A percentile compares a stretch with the other conserved stretches of the same genome.
Evolutionary conservation across 1,284 basidiomycete species (phyloP).

Genomic region (Pseudozyma sp.): DNA sequence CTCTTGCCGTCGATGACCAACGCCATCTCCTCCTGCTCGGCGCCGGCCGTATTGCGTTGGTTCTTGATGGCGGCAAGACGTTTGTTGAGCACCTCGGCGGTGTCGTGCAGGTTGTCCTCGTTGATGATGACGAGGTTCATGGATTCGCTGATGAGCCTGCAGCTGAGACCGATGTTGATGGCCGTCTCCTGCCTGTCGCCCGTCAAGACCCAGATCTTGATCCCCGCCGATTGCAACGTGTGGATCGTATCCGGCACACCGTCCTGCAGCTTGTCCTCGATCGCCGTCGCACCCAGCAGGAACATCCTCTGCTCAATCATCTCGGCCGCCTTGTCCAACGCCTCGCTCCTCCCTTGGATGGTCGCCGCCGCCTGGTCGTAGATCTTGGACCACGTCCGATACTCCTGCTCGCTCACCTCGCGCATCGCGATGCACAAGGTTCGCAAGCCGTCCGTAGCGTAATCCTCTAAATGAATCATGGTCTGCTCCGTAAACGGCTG

Average conservation of each 20-base stretch:
- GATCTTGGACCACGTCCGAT: conserved; percentile 85
- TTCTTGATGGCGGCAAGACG: conserved; percentile 90
- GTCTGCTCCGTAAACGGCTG: conserved; percentile 90
- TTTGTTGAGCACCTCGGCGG: conserved; percentile 86
- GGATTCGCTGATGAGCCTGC: conserved; percentile 93
- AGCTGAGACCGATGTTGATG: conserved; percentile 98
- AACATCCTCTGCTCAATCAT: conserved; percentile 94
- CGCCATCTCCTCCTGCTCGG: conserved; percentile 90
- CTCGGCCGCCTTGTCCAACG: conserved; percentile 92
- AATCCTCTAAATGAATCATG: conserved; percentile 81
- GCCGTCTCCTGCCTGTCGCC: conserved; percentile 99
- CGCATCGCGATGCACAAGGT: conserved; percentile 96
- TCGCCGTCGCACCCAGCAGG: conserved; percentile 93
- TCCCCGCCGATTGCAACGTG: conserved; percentile 95
- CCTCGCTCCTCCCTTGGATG: conserved; percentile 90
- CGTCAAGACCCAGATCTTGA: conserved; percentile 99
- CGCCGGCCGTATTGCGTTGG: conserved; percentile 80
- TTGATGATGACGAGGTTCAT: conserved; percentile 97
- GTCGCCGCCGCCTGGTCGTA: conserved; percentile 92
- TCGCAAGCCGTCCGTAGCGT: conserved; percentile 91
- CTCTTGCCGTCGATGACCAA: conserved; percentile 98
- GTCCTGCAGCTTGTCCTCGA: conserved; percentile 98
- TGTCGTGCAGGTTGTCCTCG: conserved; percentile 85
- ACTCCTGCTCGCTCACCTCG: conserved; percentile 90
- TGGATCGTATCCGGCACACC: conserved; percentile 98